These are phyloP conservation scores for Neonectria coccinea DNA, from an alignment of 2,329 filamentous ascomycete species.

Conservation along the genomic window DNA sequence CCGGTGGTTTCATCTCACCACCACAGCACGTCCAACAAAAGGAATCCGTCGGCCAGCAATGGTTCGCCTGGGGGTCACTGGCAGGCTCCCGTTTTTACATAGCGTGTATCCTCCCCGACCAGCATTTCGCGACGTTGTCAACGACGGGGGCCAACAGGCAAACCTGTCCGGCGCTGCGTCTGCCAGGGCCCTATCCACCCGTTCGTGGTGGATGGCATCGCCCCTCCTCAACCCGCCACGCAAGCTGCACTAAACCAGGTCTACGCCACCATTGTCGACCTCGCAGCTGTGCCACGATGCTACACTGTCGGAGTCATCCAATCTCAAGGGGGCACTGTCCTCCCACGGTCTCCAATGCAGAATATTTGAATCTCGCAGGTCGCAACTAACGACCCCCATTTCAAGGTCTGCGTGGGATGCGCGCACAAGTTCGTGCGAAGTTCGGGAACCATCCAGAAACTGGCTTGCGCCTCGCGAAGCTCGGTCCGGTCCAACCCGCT, in stretches of 20 bases:
- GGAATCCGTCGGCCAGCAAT: conserved; percentile 1
- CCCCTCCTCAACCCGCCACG: conserved; percentile 46
- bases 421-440: background rate
- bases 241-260: conserved; percentile 46
- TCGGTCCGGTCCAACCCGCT: conserved; percentile 26
- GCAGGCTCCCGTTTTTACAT: background rate
- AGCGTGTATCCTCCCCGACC: background rate
- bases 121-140: background rate
- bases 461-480: conserved; percentile 18
- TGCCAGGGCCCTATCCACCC: conserved; percentile 16
- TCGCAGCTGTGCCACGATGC: conserved; percentile 26
- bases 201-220: conserved; percentile 39
- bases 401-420: background rate
- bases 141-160: background rate
- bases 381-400: background rate
- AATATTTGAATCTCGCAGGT: conserved; percentile 13
- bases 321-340: conserved; percentile 16
- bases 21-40: conserved; percentile 7
- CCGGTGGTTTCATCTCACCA: conserved; percentile 31
- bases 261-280: conserved; percentile 44
- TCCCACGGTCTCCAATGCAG: conserved; percentile 10
- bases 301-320: conserved; percentile 33
- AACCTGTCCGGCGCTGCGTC: conserved; percentile 11
- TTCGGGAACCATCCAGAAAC: conserved; percentile 8
- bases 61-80: conserved; percentile 1